Conservation (phyloP, 345 rosid species). For the Jatropha curcas region DNA sequence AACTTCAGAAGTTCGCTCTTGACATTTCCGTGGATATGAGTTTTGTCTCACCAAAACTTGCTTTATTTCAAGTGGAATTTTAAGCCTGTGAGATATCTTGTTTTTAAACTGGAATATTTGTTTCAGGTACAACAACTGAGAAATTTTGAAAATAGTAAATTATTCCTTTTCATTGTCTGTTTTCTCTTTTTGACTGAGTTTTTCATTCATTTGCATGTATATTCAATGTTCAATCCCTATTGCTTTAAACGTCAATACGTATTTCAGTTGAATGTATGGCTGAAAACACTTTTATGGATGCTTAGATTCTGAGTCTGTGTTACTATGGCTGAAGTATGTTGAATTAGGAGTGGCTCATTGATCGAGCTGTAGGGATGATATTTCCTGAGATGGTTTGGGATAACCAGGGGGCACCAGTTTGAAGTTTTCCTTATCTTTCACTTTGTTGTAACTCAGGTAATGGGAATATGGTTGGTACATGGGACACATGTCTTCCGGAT, state of each 20-base stretch:
- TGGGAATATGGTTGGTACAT: constrained; percentile 43
- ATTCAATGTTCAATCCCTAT: background rate
- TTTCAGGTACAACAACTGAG: background rate
- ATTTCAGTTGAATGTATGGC: background rate
- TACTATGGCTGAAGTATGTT: background rate
- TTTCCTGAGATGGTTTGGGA: constrained; percentile 15
- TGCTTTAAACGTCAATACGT: background rate
- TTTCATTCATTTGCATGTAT: background rate
- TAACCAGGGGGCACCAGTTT: constrained; percentile 14
- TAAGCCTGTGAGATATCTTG: background rate
- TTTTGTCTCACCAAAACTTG: background rate
- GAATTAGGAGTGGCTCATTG: background rate
- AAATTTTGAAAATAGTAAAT: background rate
- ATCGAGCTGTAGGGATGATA: constrained; percentile 6
- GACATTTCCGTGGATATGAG: background rate
- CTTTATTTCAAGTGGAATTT: constrained; percentile 4
- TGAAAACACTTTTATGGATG: background rate
- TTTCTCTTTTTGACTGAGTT: background rate
- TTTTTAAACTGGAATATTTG: background rate
- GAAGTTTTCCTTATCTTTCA: constrained; percentile 13
- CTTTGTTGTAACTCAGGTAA: constrained; percentile 33
- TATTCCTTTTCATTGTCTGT: background rate
- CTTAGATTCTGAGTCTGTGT: background rate
- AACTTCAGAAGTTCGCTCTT: background rate
- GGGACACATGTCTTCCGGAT: constrained; percentile 34